phyloP scores from a whole-genome alignment of 768 basidiomycete species.

The Phaffia australis region DNA sequence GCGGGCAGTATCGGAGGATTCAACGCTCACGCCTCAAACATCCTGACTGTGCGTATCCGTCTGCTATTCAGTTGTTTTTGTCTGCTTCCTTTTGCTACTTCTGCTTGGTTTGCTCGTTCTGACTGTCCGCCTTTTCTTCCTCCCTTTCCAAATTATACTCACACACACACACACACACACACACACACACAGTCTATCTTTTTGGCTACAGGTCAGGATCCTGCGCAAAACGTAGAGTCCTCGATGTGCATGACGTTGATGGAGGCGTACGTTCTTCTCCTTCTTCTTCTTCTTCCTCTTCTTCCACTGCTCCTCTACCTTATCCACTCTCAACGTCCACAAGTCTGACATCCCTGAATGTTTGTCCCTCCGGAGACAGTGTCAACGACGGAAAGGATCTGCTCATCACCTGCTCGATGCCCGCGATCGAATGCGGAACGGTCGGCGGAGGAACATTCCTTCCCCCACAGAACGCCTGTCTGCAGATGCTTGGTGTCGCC shows the following conservation, averaged over 20 bases:
- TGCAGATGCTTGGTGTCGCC: constrained; percentile 85
- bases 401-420: constrained; percentile 90
- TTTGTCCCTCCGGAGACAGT: constrained; percentile 40
- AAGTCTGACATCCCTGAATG: background rate
- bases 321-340: constrained; percentile 2
- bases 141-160: background rate
- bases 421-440: constrained; percentile 97
- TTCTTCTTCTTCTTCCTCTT: background rate
- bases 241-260: constrained; percentile 98
- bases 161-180: too few species aligned
- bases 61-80: too few species aligned
- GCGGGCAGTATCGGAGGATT: constrained; percentile 95
- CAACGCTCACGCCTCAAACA: constrained; percentile 97
- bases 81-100: constrained; percentile 11
- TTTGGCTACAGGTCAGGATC: constrained; percentile 95
- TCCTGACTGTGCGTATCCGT: constrained; percentile 52
- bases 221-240: constrained; percentile 97
- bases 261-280: constrained; percentile 76
- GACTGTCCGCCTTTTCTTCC: background rate
- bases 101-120: background rate
- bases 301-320: constrained; percentile 22
- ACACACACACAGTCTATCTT: constrained; percentile 53
- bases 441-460: constrained; percentile 94
- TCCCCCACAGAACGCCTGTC: constrained; percentile 73
- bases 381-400: constrained; percentile 81